Percentiles rank a stretch among this genome's conserved stretches.
These are phyloP conservation scores for Trichosporon inkin DNA, from an alignment of 1,284 basidiomycete genomes.

Conservation along the genomic window DNA sequence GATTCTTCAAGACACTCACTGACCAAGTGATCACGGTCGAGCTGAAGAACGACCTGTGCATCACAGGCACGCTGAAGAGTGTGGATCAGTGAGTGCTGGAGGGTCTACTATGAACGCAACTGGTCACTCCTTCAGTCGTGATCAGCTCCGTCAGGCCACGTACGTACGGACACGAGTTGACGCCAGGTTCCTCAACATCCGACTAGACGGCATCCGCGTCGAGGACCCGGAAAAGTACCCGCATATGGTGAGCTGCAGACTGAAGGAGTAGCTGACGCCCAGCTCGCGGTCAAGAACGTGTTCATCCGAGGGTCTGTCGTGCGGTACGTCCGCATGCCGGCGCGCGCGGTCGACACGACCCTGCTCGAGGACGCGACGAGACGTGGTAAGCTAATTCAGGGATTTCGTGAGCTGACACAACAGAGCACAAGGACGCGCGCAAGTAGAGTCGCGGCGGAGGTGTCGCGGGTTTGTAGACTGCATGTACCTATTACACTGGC, in stretches of 20 bases:
- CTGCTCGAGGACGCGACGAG: slow-evolving; percentile 94
- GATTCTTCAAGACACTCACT: slow-evolving; percentile 96
- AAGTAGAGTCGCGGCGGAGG: background rate
- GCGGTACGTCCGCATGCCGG: slow-evolving; percentile 90
- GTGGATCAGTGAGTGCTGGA: slow-evolving; percentile 80
- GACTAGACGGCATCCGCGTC: slow-evolving; percentile 89
- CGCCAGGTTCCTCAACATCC: slow-evolving; percentile 89
- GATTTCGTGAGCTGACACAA: background rate
- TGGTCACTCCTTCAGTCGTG: background rate
- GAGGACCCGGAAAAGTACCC: slow-evolving; percentile 89
- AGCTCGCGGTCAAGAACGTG: slow-evolving; percentile 99
- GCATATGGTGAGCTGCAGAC: slow-evolving; percentile 74
- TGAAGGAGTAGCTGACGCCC: slow-evolving; percentile 10
- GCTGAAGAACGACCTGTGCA: slow-evolving; percentile 97
- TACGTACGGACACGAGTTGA: background rate
- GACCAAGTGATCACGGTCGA: slow-evolving; percentile 96
- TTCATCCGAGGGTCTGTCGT: slow-evolving; percentile 99
- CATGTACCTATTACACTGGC: background rate
- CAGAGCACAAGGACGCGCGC: slow-evolving; percentile 7
- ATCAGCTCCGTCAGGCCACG: background rate
- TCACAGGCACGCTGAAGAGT: slow-evolving; percentile 92
- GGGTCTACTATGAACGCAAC: background rate
- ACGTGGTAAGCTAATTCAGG: slow-evolving; percentile 63
- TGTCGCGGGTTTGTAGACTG: slow-evolving; percentile 4
- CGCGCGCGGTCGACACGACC: slow-evolving; percentile 91